Evolutionary conservation across 176 grass and related monocot species (phyloP).

Genomic region (Bonia amplexicaulis): DNA sequence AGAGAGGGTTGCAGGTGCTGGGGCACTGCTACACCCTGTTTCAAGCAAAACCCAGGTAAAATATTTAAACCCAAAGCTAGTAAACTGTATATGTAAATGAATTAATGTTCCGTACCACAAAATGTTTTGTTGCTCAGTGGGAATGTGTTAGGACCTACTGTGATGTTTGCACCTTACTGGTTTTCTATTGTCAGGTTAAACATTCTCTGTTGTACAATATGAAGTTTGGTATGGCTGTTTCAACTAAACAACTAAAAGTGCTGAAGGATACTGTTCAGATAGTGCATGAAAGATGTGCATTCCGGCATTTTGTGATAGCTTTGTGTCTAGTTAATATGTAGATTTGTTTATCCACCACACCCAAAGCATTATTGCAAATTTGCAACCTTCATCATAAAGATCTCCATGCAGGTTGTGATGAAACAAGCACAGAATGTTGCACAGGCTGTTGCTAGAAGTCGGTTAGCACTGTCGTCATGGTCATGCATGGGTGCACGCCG

Average conservation of each 20-base stretch:
- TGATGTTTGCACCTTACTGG: neutral
- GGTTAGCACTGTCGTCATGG: slow-evolving; percentile 77
- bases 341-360: neutral
- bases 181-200: neutral
- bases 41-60: slow-evolving; percentile 93
- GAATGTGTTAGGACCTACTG: neutral
- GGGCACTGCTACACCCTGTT: slow-evolving; percentile 72
- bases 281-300: neutral
- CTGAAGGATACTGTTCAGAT: slow-evolving; percentile 10
- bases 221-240: slow-evolving; percentile 13
- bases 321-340: slow-evolving; percentile 9
- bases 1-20: slow-evolving; percentile 85
- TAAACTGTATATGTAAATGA: slow-evolving; percentile 21
- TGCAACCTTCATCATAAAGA: neutral
- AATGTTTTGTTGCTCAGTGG: slow-evolving; percentile 6
- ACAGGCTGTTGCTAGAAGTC: slow-evolving; percentile 88
- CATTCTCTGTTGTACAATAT: neutral
- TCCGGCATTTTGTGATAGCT: neutral
- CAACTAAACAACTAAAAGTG: slow-evolving; percentile 6
- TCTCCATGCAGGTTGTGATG: slow-evolving; percentile 65
- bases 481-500: slow-evolving; percentile 89
- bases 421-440: slow-evolving; percentile 90
- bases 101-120: neutral
- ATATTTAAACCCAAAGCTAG: slow-evolving; percentile 18
- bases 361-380: neutral